These are phyloP conservation scores for Tirmania nivea DNA, from an alignment of 495 filamentous ascomycete genomes.

Conservation along the genomic window DNA sequence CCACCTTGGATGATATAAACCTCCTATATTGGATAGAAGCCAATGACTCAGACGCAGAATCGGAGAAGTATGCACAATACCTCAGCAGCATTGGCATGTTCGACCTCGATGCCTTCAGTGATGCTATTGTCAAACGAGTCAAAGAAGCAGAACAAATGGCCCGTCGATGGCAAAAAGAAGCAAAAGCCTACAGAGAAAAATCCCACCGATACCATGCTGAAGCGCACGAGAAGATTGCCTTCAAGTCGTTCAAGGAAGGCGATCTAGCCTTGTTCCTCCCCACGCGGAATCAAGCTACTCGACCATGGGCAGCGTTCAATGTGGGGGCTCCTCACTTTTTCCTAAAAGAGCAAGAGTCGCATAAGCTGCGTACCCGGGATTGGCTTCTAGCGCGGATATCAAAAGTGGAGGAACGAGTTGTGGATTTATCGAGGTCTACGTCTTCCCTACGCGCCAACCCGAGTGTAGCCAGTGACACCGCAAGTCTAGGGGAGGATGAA, in stretches of 20 bases:
- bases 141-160: slow-evolving; percentile 79
- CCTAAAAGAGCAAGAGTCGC: slow-evolving; percentile 72
- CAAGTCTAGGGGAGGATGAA: slow-evolving; percentile 53
- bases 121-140: slow-evolving; percentile 61
- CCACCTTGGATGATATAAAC: slow-evolving; percentile 34
- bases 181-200: slow-evolving; percentile 68
- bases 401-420: slow-evolving; percentile 77
- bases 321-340: slow-evolving; percentile 93
- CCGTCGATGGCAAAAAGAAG: slow-evolving; percentile 76
- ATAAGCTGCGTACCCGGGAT: slow-evolving; percentile 60
- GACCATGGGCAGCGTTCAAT: slow-evolving; percentile 97
- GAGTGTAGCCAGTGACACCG: not conserved
- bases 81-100: slow-evolving; percentile 48
- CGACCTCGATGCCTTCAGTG: slow-evolving; percentile 60
- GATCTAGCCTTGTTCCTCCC: slow-evolving; percentile 91
- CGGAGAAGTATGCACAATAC: slow-evolving; percentile 47
- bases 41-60: slow-evolving; percentile 40
- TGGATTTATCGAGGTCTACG: slow-evolving; percentile 67
- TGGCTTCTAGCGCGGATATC: slow-evolving; percentile 90
- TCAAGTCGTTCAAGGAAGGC: slow-evolving; percentile 84
- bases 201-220: slow-evolving; percentile 66
- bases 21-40: slow-evolving; percentile 60
- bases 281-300: slow-evolving; percentile 75
- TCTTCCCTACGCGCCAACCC: slow-evolving; percentile 23
- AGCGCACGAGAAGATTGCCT: slow-evolving; percentile 91